phyloP scores from a whole-genome alignment of 2,329 filamentous ascomycete genomes.

The Fusarium sp. region DNA sequence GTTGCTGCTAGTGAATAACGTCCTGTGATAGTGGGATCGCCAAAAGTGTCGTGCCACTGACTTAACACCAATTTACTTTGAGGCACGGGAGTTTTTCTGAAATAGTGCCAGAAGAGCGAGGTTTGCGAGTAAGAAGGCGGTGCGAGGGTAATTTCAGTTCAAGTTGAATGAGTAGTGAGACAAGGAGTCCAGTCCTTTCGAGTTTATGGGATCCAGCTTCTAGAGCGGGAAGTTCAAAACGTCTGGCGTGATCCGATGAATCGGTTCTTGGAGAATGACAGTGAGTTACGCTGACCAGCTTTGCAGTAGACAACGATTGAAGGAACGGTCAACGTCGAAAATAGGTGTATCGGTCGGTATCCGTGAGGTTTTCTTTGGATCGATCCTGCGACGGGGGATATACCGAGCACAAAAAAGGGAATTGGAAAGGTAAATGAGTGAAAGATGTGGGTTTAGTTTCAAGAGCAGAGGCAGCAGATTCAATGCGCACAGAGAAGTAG shows the following conservation, averaged over 20 bases:
- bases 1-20: slow-evolving; percentile 16
- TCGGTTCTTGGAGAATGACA: slow-evolving; percentile 38
- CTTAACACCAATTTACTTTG: slow-evolving; percentile 29
- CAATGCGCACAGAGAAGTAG: slow-evolving; percentile 31
- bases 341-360: slow-evolving; percentile 43
- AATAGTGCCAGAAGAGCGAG: slow-evolving; percentile 23
- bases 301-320: slow-evolving; percentile 36
- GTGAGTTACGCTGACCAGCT: slow-evolving; percentile 28
- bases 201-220: slow-evolving; percentile 36
- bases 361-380: slow-evolving; percentile 36
- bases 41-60: slow-evolving; percentile 39
- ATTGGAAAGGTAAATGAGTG: slow-evolving; percentile 16
- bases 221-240: slow-evolving; percentile 32
- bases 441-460: slow-evolving; percentile 15
- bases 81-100: slow-evolving; percentile 19
- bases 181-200: slow-evolving; percentile 49
- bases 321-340: slow-evolving; percentile 51
- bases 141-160: slow-evolving; percentile 24
- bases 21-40: slow-evolving; percentile 13
- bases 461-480: slow-evolving; percentile 30
- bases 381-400: slow-evolving; percentile 48
- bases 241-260: slow-evolving; percentile 33
- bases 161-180: slow-evolving; percentile 37
- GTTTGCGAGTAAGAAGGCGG: slow-evolving; percentile 28
- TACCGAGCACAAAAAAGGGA: slow-evolving; percentile 26